These are phyloP conservation scores for Mycosphaerella sp. DNA, from an alignment of 2,329 filamentous ascomycete genomes.

Conservation along the genomic window DNA sequence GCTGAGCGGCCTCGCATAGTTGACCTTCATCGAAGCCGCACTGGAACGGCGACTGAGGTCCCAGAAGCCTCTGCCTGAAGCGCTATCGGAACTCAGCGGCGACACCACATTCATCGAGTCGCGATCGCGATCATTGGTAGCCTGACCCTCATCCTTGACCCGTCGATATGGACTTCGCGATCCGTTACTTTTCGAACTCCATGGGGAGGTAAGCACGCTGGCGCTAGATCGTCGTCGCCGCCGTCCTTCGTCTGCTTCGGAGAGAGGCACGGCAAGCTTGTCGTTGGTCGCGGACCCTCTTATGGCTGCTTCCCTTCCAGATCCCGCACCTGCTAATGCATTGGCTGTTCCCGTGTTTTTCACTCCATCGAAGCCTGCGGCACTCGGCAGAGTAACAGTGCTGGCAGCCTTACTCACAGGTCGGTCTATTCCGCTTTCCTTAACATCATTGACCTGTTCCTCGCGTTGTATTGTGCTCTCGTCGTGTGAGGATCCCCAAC, in stretches of 20 bases:
- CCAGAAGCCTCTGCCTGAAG: conserved; percentile 12
- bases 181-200: conserved; percentile 14
- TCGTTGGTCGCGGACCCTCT: conserved; percentile 5
- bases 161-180: conserved; percentile 20
- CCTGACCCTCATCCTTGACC: conserved; percentile 25
- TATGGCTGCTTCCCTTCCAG: conserved; percentile 3
- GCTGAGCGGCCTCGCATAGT: conserved; percentile 26
- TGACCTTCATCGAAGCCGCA: conserved; percentile 15
- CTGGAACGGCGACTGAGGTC: conserved; percentile 20
- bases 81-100: conserved; percentile 3
- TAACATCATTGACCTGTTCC: conserved; percentile 38
- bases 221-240: conserved; percentile 22
- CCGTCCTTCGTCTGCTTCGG: conserved; percentile 12
- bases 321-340: conserved; percentile 6
- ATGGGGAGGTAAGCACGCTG: conserved; percentile 19
- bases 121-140: conserved; percentile 10
- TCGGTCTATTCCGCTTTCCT: conserved; percentile 5
- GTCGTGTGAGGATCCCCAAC: conserved; percentile 87
- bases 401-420: conserved; percentile 4
- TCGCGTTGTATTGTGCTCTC: conserved; percentile 62
- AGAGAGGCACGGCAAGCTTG: conserved; percentile 10
- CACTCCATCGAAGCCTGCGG: neutral
- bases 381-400: neutral
- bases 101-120: conserved; percentile 1
- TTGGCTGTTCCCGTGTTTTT: neutral